A percentile compares a stretch with the other conserved stretches of the same genome.
phyloP scores from a whole-genome alignment of 805 yeast genomes.

The Yamadazyma kitorensis region DNA sequence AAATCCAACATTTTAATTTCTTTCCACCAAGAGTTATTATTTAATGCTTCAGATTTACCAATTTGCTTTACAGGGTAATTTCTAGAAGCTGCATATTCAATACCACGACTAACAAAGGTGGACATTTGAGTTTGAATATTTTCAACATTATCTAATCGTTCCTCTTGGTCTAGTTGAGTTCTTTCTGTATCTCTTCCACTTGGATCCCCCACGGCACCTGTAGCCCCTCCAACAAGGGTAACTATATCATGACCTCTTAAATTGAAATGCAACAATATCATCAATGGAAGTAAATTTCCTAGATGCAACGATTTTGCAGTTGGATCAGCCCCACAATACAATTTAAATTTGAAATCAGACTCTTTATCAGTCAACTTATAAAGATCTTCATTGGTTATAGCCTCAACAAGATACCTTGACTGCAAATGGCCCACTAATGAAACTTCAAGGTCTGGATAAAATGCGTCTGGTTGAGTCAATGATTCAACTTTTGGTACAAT shows the following conservation, averaged over 20 bases:
- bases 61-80: constrained; percentile 25
- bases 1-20: constrained; percentile 74
- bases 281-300: constrained; percentile 85
- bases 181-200: constrained; percentile 87
- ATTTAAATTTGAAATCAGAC: constrained; percentile 40
- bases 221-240: constrained; percentile 90
- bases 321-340: constrained; percentile 97
- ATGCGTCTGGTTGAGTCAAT: constrained; percentile 19
- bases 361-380: constrained; percentile 28
- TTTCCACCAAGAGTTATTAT: constrained; percentile 87
- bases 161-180: constrained; percentile 48
- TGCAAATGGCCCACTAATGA: constrained; percentile 38
- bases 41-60: constrained; percentile 46
- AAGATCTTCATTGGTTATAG: constrained; percentile 37
- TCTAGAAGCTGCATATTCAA: constrained; percentile 57
- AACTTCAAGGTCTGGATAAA: constrained; percentile 20
- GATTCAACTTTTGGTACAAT: constrained; percentile 36
- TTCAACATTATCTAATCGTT: constrained; percentile 54
- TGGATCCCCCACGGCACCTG: constrained; percentile 96
- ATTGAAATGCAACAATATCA: constrained; percentile 80
- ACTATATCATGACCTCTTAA: constrained; percentile 82
- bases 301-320: constrained; percentile 86
- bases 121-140: constrained; percentile 62
- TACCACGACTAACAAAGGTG: constrained; percentile 59
- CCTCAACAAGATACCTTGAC: constrained; percentile 35